phyloP scores from a whole-genome alignment of 2,329 filamentous ascomycete genomes.

The Penicillium sclerotigenum region DNA sequence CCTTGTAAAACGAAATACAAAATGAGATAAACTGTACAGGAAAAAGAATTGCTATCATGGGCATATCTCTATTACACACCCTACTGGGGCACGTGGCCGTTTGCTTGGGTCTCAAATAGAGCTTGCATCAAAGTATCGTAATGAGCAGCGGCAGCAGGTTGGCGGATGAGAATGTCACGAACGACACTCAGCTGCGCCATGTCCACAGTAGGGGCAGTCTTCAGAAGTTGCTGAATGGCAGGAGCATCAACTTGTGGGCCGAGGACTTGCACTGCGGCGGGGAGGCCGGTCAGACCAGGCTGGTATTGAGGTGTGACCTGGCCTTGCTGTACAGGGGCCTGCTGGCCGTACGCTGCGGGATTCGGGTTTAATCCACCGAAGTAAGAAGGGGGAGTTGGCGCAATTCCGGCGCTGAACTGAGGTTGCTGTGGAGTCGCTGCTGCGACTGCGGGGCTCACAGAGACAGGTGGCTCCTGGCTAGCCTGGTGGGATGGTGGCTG shows the following conservation, averaged over 20 bases:
- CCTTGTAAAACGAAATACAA: constrained; percentile 11
- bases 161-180: constrained; percentile 62
- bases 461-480: constrained; percentile 34
- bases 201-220: constrained; percentile 66
- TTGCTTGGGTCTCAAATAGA: constrained; percentile 37
- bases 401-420: constrained; percentile 26
- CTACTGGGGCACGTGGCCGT: constrained; percentile 27
- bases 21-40: constrained; percentile 18
- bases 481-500: constrained; percentile 41
- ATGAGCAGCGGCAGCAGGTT: constrained; percentile 64
- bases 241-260: constrained; percentile 61
- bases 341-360: constrained; percentile 20
- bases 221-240: constrained; percentile 66
- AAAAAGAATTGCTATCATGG: constrained; percentile 9
- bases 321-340: constrained; percentile 14
- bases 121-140: constrained; percentile 44
- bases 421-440: constrained; percentile 29
- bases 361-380: constrained; percentile 16
- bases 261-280: constrained; percentile 61
- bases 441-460: constrained; percentile 33
- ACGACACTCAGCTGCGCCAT: constrained; percentile 73
- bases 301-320: constrained; percentile 26
- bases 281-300: constrained; percentile 47
- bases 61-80: constrained; percentile 12
- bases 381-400: constrained; percentile 24